Evolutionary conservation across 2,329 filamentous ascomycete genomes (phyloP).

Genomic region (Rhexocercosporidium sp.): DNA sequence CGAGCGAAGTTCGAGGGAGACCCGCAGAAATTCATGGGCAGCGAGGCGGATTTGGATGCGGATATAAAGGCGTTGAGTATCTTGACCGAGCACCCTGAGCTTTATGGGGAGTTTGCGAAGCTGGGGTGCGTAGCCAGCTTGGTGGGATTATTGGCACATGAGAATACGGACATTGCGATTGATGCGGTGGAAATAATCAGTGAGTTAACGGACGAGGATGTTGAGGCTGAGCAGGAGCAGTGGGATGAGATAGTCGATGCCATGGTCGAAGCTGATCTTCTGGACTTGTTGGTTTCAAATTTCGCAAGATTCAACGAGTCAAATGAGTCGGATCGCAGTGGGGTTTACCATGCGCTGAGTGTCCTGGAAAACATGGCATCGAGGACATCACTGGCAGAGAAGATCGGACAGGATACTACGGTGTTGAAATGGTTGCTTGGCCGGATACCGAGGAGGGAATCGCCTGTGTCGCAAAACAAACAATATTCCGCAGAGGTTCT

Average conservation of each 20-base stretch:
- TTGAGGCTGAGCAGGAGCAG: conserved; percentile 77
- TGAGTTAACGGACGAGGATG: conserved; percentile 93
- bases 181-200: conserved; percentile 86
- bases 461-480: conserved; percentile 81
- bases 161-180: conserved; percentile 97
- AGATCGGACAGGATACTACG: conserved; percentile 70
- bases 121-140: conserved; percentile 75
- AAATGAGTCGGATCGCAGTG: conserved; percentile 76
- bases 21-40: conserved; percentile 81
- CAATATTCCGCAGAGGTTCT: conserved; percentile 93
- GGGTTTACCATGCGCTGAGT: conserved; percentile 83
- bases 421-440: conserved; percentile 79
- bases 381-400: conserved; percentile 69
- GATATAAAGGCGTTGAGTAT: conserved; percentile 88
- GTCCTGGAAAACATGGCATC: conserved; percentile 88
- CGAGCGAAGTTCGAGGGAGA: conserved; percentile 83
- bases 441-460: conserved; percentile 73
- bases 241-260: conserved; percentile 79
- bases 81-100: conserved; percentile 81
- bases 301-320: conserved; percentile 80
- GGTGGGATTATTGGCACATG: conserved; percentile 84
- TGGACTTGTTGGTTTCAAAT: conserved; percentile 78
- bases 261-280: conserved; percentile 69
- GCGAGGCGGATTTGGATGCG: conserved; percentile 87
- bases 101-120: conserved; percentile 81